Base-by-base conservation (phyloP, 305 asterid species). In the Fraxinus velutina region DNA sequence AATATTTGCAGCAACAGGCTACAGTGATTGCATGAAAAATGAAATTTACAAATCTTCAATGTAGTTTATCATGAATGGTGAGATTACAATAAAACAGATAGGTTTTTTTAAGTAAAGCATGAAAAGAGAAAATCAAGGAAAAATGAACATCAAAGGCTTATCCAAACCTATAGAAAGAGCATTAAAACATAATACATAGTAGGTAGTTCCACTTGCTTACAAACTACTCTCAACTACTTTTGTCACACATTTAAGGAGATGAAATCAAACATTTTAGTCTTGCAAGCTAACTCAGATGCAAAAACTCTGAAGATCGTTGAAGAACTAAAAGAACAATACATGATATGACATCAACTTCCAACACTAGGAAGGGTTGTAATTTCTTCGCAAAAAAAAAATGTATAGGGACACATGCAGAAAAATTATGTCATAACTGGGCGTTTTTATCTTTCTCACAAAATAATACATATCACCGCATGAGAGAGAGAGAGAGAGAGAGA, bases 1-100 rank as follows among this genome's bases (percentile, higher is more conserved):
- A 66, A 27, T 78, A 79, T 42, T 39, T 79, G 33, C 17, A 27
- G 64, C 52, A 79, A 66, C 83, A 85, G 64, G 15, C 80, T 30
- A 36, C 21, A 64, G 50, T 73, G 33, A 77, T 60, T 73, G 62
- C 74, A 79, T 36, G 76, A 66, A 19, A 73, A 30, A 24, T 9
- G 19, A 72, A 64, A 24, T 78, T 10, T 36, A 19, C 19, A 75
- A 29, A 50, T 27, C 73, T 27, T 30, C n/a, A 52, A 24, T 22
- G 12, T 68, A 33, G 22, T 73, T 39, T 52, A 74, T 60, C 71
- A 78, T 70, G 79, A 75, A 76, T 70, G 42, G 22, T 9, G 36
- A 19, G 79, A 76, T 62, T 77, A 42, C 27, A 55, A 47, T 15
- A 8, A 78, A 29, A 37, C 27, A 21, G 32, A 78, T 73, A 19